Evolutionary conservation across 2,329 filamentous ascomycete genomes (phyloP), one percentile per base, ranked within the genome.

Genomic region (Aspergillus terreus): DNA sequence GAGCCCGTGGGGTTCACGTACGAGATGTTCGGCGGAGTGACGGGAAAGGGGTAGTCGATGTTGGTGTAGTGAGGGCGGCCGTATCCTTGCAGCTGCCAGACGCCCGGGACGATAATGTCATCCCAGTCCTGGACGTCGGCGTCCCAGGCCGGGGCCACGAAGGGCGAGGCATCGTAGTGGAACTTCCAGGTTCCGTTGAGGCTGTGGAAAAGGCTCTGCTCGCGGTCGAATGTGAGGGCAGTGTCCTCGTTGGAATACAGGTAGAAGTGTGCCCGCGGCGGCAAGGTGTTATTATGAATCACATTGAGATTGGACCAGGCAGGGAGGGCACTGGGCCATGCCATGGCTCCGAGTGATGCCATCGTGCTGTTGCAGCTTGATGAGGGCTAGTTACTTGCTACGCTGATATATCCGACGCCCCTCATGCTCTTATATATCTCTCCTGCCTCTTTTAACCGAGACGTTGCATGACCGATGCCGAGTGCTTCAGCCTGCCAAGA

Each of bases 31-130:
- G 86, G 86, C 14, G 86, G 85, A 53, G 80, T 79, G 2, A 84
- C 81, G 0, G 83, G 84, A 51, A 88, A 83, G 0, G 84, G 85
- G 53, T 79, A 88, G 47, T 82, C 76, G 23, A 85, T 76, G 57
- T 88, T 89, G 10, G 85, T 88, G 62, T 89, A 88, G 57, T 85
- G 82, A 0, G 86, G 86, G 47, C 74, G 74, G 11, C 85, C 85
- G 61, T 84, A 82, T 25, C 85, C 85, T 67, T 88, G 82, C 4
- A 87, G 71, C 67, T 88, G 85, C 86, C 86, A 89, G 62, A 84
- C 82, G 3, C 82, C 82, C 0, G 85, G 85, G 0, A 88, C 85
- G 9, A 77, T 61, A 35, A 86, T 82, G n/a, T 58, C 56, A 40
- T 27, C 25, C 43, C 43, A 45, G 43, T 23, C 49, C 27, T 48